Conservation (phyloP, 192 early-diverging fungal genomes). For the Ambispora gerdemannii region DNA sequence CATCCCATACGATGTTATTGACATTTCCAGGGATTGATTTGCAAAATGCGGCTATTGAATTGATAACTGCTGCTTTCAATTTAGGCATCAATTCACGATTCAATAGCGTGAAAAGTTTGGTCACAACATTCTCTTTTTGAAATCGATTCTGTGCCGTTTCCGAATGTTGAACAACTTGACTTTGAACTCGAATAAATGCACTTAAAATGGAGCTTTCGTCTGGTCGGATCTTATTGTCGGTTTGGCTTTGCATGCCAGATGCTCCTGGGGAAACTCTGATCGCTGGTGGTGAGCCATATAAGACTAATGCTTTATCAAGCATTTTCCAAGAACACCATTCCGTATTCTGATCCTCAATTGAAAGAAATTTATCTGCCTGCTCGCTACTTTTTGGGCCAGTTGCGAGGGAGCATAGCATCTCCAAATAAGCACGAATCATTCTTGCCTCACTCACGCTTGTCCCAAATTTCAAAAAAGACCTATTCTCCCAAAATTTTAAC, state of each 20-base stretch:
- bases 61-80: slow-evolving; percentile 77
- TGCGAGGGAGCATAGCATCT: slow-evolving; percentile 80
- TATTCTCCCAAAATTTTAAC: slow-evolving; percentile 66
- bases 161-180: slow-evolving; percentile 77
- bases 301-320: slow-evolving; percentile 21
- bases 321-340: slow-evolving; percentile 73
- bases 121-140: slow-evolving; percentile 65
- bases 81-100: slow-evolving; percentile 38
- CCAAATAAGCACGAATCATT: slow-evolving; percentile 69
- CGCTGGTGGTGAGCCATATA: neutral
- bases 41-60: slow-evolving; percentile 81
- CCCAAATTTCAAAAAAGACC: slow-evolving; percentile 67
- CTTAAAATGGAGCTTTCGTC: slow-evolving; percentile 72
- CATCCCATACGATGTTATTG: slow-evolving; percentile 57
- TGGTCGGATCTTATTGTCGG: slow-evolving; percentile 57
- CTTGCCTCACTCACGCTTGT: slow-evolving; percentile 55
- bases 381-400: slow-evolving; percentile 64
- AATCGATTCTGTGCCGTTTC: slow-evolving; percentile 62
- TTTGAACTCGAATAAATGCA: slow-evolving; percentile 73
- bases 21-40: slow-evolving; percentile 47
- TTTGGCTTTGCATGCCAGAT: slow-evolving; percentile 22
- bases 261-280: neutral
- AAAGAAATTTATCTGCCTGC: slow-evolving; percentile 42
- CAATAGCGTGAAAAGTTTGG: slow-evolving; percentile 57
- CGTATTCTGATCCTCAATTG: slow-evolving; percentile 36